These are phyloP conservation scores for Aspergillus ostianus DNA, from an alignment of 495 filamentous ascomycete genomes.

Conservation along the genomic window DNA sequence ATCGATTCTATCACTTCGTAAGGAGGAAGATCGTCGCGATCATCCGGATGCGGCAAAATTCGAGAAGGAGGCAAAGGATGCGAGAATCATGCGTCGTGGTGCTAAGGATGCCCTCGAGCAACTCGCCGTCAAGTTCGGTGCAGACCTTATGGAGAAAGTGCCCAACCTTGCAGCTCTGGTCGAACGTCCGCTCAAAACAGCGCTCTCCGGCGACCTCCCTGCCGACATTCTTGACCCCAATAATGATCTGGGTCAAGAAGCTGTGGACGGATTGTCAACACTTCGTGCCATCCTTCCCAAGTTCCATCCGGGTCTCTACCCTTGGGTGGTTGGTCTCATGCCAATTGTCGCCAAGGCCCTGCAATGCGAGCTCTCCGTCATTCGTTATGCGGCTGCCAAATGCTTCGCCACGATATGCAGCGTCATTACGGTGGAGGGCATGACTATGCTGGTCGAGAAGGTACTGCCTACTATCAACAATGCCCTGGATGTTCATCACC, in stretches of 20 bases:
- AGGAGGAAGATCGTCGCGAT: slow-evolving; percentile 94
- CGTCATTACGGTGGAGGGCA: slow-evolving; percentile 87
- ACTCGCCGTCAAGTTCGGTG: slow-evolving; percentile 72
- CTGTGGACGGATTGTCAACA: slow-evolving; percentile 90
- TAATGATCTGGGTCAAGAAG: slow-evolving; percentile 76
- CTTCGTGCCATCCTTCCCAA: slow-evolving; percentile 86
- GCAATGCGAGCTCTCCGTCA: slow-evolving; percentile 81
- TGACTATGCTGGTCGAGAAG: slow-evolving; percentile 93
- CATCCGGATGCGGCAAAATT: slow-evolving; percentile 86
- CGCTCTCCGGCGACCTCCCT: slow-evolving; percentile 72
- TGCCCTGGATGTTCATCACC: slow-evolving; percentile 75
- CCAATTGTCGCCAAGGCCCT: slow-evolving; percentile 85
- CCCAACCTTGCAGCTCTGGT: slow-evolving; percentile 79
- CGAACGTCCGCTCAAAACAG: slow-evolving; percentile 70
- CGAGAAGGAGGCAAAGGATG: slow-evolving; percentile 79
- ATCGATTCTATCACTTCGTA: slow-evolving; percentile 84
- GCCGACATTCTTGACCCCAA: slow-evolving; percentile 65
- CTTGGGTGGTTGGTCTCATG: slow-evolving; percentile 76
- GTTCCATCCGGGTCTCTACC: slow-evolving; percentile 67
- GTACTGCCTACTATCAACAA: slow-evolving; percentile 89
- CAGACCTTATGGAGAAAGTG: slow-evolving; percentile 70
- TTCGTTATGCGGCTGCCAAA: slow-evolving; percentile 95
- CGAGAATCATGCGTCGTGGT: slow-evolving; percentile 83
- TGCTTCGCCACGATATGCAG: slow-evolving; percentile 97
- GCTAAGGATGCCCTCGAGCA: slow-evolving; percentile 95